Evolutionary conservation across 2,329 filamentous ascomycete genomes (phyloP).

Genomic region (Xylariaceae sp.): DNA sequence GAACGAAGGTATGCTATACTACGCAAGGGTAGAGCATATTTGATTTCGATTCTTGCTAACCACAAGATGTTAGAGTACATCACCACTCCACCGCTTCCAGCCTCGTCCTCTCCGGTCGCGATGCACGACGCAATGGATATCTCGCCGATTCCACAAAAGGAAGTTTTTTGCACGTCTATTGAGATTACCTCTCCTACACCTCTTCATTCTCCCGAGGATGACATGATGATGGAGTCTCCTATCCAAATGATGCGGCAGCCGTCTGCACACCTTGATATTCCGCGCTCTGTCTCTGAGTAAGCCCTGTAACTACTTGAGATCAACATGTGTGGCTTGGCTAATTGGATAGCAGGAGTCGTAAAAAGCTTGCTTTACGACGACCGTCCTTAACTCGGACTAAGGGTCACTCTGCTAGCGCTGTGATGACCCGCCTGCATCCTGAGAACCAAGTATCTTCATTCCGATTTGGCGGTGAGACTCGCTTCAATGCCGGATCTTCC

Average conservation of each 20-base stretch:
- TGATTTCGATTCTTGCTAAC: too few species aligned
- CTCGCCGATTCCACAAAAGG: conserved; percentile 88
- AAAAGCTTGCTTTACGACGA: conserved; percentile 62
- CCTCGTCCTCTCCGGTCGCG: conserved; percentile 75
- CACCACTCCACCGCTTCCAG: conserved; percentile 77
- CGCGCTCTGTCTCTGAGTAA: conserved; percentile 54
- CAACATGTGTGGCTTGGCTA: conserved; percentile 15
- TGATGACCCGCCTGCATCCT: conserved; percentile 58
- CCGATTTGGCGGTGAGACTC: conserved; percentile 60
- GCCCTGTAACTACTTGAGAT: conserved; percentile 25
- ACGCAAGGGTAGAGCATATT: too few species aligned
- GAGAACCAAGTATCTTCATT: conserved; percentile 71
- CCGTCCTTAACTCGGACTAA: conserved; percentile 75
- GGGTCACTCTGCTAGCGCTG: conserved; percentile 65
- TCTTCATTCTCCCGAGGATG: conserved; percentile 41
- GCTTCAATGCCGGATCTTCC: conserved; percentile 49
- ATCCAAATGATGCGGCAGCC: conserved; percentile 45
- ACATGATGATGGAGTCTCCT: conserved; percentile 58
- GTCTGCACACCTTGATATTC: conserved; percentile 43
- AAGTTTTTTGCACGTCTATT: conserved; percentile 62
- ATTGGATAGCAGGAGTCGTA: conserved; percentile 55
- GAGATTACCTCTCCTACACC: conserved; percentile 73
- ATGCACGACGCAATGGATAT: conserved; percentile 83
- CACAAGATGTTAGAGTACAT: conserved; percentile 56
- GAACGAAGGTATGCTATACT: conserved; percentile 52